phyloP scores from a whole-genome alignment of 2,329 filamentous ascomycete genomes.

The Diaporthe velutina region DNA sequence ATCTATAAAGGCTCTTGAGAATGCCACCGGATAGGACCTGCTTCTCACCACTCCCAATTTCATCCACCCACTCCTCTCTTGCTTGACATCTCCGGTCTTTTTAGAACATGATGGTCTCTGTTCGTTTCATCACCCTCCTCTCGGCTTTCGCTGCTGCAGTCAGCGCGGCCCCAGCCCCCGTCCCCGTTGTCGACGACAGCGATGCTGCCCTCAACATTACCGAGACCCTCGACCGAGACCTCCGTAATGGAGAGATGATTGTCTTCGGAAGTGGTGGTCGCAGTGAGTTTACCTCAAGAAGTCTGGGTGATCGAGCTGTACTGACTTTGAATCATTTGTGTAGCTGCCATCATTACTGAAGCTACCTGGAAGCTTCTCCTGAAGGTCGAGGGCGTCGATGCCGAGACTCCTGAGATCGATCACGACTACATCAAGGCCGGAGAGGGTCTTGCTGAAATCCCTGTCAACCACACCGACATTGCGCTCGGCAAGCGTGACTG shows the following conservation, averaged over 20 bases:
- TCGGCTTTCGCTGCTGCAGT: conserved; percentile 13
- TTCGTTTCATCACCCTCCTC: neutral
- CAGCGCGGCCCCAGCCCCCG: neutral
- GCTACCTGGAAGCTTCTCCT: conserved; percentile 6
- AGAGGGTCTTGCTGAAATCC: neutral
- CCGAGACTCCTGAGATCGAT: conserved; percentile 2
- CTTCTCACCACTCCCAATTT: neutral
- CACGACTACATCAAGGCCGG: neutral
- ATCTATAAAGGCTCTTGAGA: neutral
- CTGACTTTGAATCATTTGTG: neutral
- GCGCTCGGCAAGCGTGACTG: conserved; percentile 16
- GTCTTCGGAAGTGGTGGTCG: neutral
- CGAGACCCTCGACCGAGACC: neutral
- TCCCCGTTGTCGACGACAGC: neutral
- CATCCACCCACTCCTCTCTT: neutral
- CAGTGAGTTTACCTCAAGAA: neutral
- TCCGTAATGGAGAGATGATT: conserved; percentile 11
- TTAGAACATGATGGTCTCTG: neutral
- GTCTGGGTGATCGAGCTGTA: neutral
- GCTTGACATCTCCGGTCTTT: neutral
- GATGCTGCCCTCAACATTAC: conserved; percentile 5
- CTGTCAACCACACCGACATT: conserved; percentile 13
- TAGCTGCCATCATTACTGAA: conserved; percentile 9
- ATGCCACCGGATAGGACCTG: neutral
- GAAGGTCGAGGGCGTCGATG: neutral